Conservation (phyloP, 306 rosid genomes). For the Erythrophleum fordii region DNA sequence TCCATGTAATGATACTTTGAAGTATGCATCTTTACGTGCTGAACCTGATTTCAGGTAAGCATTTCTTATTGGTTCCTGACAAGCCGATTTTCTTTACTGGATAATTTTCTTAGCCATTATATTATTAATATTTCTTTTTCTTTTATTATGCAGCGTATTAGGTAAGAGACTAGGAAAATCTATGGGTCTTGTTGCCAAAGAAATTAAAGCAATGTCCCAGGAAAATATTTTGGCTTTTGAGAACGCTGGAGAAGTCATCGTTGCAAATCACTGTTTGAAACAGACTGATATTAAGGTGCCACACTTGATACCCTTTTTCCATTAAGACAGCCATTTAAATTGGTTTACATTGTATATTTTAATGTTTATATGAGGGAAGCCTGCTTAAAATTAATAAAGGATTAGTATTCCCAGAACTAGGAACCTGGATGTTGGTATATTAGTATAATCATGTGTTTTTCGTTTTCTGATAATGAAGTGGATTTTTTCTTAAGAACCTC, state of each 20-base stretch:
- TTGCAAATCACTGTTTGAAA: conserved; percentile 79
- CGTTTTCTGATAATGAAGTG: conserved; percentile 2
- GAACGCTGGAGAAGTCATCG: conserved; percentile 72
- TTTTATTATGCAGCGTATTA: conserved; percentile 55
- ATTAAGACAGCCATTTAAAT: conserved; percentile 16
- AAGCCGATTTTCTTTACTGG: background rate
- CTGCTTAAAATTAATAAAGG: conserved; percentile 1
- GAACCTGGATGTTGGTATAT: background rate
- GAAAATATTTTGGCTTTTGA: conserved; percentile 86
- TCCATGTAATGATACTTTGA: conserved; percentile 83
- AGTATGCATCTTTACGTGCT: conserved; percentile 86
- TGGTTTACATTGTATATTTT: background rate
- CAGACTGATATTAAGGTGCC: conserved; percentile 86
- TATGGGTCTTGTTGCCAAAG: conserved; percentile 84
- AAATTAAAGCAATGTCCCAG: conserved; percentile 87
- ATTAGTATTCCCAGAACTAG: background rate
- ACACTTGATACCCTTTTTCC: conserved; percentile 22
- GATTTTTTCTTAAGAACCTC: conserved; percentile 9
- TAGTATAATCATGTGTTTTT: background rate
- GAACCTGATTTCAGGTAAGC: conserved; percentile 94
- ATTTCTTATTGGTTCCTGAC: conserved; percentile 21
- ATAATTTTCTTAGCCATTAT: conserved; percentile 13
- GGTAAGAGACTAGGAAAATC: conserved; percentile 94
- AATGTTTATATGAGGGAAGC: background rate
- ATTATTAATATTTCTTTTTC: background rate